phyloP scores from a whole-genome alignment of 2,329 filamentous ascomycete genomes.

The Pseudocercospora vitis region DNA sequence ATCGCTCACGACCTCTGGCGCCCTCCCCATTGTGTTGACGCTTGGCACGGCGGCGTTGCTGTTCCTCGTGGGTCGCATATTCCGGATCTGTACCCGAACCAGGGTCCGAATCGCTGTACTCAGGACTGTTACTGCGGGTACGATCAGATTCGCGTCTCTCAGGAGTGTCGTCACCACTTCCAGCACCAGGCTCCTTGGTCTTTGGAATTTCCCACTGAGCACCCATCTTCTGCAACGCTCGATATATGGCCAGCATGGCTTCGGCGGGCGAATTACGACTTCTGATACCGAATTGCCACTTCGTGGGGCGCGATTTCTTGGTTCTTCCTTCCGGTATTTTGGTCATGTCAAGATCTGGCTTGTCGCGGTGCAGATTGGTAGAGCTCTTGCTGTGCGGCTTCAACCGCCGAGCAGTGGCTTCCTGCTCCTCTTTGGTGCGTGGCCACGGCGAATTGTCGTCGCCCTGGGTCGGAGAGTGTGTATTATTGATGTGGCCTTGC shows the following conservation, averaged over 20 bases:
- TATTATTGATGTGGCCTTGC: conserved; percentile 58
- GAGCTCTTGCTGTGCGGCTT: conserved; percentile 78
- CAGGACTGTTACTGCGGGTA: conserved; percentile 37
- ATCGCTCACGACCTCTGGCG: conserved; percentile 41
- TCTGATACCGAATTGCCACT: conserved; percentile 97
- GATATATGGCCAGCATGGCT: conserved; percentile 92
- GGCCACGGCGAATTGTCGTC: conserved; percentile 36
- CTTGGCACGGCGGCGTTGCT: conserved; percentile 33
- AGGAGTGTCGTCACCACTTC: conserved; percentile 40
- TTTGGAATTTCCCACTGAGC: conserved; percentile 74
- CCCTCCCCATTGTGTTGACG: conserved; percentile 24
- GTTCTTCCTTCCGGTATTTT: conserved; percentile 49
- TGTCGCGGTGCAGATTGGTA: conserved; percentile 33
- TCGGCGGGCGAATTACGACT: conserved; percentile 93
- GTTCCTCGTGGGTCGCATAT: conserved; percentile 39
- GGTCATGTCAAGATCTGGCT: conserved; percentile 56
- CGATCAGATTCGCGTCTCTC: conserved; percentile 26
- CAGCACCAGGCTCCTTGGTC: conserved; percentile 34
- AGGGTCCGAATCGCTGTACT: conserved; percentile 42
- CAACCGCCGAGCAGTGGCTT: conserved; percentile 74
- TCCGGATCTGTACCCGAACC: conserved; percentile 42
- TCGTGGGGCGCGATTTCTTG: conserved; percentile 76
- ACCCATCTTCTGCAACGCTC: conserved; percentile 81
- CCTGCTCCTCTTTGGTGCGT: conserved; percentile 65
- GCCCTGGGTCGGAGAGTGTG: conserved; percentile 28